phyloP scores from a whole-genome alignment of 75 land plant genomes.

The Picea glauca region DNA sequence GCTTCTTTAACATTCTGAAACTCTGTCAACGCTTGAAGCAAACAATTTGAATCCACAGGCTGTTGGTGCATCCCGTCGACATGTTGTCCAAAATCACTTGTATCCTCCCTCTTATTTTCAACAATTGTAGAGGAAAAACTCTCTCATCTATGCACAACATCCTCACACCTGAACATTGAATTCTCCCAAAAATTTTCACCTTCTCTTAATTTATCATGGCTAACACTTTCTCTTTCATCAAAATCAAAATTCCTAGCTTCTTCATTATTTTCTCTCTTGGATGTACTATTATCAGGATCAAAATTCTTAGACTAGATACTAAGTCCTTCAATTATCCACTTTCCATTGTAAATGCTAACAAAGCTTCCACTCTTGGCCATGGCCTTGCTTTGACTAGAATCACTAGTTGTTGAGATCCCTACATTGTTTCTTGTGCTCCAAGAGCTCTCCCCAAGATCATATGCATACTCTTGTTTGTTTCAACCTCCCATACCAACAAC shows the following conservation, averaged over 20 bases:
- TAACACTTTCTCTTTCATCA: background rate
- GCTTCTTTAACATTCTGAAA: conserved; percentile 1
- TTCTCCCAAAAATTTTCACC: background rate
- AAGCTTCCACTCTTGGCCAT: no score
- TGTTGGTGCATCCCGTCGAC: background rate
- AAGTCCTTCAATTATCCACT: background rate
- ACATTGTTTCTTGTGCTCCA: background rate
- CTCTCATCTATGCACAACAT: background rate
- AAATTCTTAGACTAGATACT: conserved; percentile 1
- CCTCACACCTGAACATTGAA: background rate
- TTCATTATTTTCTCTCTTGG: background rate
- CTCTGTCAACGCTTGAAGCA: background rate
- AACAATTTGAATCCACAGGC: conserved; percentile 1
- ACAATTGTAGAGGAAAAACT: background rate
- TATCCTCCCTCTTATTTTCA: background rate
- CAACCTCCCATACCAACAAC: background rate
- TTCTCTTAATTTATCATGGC: background rate
- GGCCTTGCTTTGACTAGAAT: no score
- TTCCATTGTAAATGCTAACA: background rate
- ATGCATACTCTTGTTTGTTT: background rate
- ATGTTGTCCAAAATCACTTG: background rate
- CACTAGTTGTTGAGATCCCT: background rate
- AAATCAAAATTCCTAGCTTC: background rate
- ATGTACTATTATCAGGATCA: background rate
- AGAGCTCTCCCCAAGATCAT: background rate